Evolutionary conservation across 2,329 filamentous ascomycete genomes (phyloP).

Genomic region (Setomelanomma holmii): DNA sequence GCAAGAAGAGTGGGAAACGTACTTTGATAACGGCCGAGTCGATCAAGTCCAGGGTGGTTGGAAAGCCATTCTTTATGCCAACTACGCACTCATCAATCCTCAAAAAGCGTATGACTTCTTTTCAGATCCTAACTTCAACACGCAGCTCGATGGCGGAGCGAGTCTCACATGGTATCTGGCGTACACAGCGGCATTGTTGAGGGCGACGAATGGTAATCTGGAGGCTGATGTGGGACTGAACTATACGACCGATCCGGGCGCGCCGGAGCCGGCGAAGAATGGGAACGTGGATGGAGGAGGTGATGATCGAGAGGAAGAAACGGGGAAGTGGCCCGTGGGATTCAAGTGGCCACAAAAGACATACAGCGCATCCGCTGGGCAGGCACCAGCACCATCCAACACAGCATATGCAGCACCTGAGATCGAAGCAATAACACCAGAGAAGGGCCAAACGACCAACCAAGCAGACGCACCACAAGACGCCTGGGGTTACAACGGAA

Average conservation of each 20-base stretch:
- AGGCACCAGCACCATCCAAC: too few species aligned
- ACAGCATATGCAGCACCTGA: too few species aligned
- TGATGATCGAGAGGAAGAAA: neutral
- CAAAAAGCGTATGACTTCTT: slow-evolving; percentile 78
- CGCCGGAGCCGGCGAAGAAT: neutral
- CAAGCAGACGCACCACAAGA: neutral
- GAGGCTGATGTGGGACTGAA: neutral
- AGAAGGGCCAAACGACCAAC: too few species aligned
- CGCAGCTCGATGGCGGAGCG: slow-evolving; percentile 82
- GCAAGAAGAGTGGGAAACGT: slow-evolving; percentile 69
- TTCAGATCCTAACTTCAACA: slow-evolving; percentile 68
- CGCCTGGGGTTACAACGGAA: neutral
- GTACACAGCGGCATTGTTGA: slow-evolving; percentile 41
- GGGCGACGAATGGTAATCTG: slow-evolving; percentile 1
- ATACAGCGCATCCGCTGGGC: neutral
- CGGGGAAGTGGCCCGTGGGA: neutral
- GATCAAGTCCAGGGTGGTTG: slow-evolving; percentile 76
- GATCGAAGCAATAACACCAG: too few species aligned
- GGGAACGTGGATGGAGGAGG: neutral
- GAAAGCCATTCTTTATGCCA: slow-evolving; percentile 85
- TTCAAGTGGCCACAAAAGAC: slow-evolving; percentile 5
- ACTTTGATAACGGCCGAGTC: slow-evolving; percentile 74
- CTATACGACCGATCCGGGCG: neutral
- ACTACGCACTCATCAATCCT: slow-evolving; percentile 80
- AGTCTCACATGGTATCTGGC: slow-evolving; percentile 50